phyloP scores from a whole-genome alignment of 208 protist species.

The Trypanosoma caninum region DNA sequence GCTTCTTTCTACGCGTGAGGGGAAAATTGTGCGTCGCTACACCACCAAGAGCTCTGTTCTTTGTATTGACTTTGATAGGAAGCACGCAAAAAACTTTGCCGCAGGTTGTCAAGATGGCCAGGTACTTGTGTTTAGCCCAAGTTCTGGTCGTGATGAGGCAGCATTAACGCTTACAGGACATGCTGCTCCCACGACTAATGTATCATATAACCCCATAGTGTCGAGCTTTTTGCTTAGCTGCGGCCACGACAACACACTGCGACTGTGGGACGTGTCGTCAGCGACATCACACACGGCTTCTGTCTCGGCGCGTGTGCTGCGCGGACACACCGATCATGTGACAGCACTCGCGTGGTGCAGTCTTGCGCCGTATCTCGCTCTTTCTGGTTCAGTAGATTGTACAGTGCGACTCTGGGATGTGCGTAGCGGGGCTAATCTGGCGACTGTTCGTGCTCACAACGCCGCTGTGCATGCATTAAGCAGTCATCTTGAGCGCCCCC shows the following conservation, averaged over 20 bases:
- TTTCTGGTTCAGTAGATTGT: constrained; percentile 78
- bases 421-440: constrained; percentile 58
- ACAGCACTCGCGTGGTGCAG: constrained; percentile 78
- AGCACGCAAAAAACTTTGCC: constrained; percentile 57
- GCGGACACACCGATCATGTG: constrained; percentile 78
- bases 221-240: constrained; percentile 71
- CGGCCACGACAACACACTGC: constrained; percentile 85
- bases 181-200: constrained; percentile 64
- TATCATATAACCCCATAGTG: constrained; percentile 75
- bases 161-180: constrained; percentile 68
- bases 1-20: constrained; percentile 63
- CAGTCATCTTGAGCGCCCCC: constrained; percentile 81
- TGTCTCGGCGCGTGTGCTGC: constrained; percentile 55
- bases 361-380: constrained; percentile 74
- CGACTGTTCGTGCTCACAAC: constrained; percentile 75
- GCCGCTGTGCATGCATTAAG: constrained; percentile 80
- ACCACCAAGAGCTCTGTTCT: constrained; percentile 38
- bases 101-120: constrained; percentile 83
- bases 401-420: constrained; percentile 91
- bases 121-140: constrained; percentile 73
- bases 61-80: constrained; percentile 71
- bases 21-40: constrained; percentile 72
- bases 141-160: constrained; percentile 43
- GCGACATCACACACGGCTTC: constrained; percentile 62
- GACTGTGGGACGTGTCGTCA: constrained; percentile 87